Evolutionary conservation across 1,139 yeast species (phyloP).

Genomic region (Zhuliangozyma parablackwelliae): DNA sequence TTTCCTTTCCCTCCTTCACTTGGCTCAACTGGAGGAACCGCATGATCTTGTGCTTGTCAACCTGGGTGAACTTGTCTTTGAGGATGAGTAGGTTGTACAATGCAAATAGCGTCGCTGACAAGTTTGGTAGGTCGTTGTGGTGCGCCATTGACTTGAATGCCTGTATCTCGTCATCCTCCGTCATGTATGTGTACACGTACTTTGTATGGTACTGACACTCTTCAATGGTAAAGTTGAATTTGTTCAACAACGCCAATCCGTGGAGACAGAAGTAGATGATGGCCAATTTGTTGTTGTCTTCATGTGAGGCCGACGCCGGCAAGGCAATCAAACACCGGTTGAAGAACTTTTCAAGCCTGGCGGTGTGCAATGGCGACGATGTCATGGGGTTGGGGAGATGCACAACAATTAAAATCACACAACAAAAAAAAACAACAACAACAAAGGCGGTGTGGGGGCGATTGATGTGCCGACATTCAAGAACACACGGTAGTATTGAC

Average conservation of each 20-base stretch:
- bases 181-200: slow-evolving; percentile 49
- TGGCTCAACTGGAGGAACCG: slow-evolving; percentile 54
- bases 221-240: slow-evolving; percentile 23
- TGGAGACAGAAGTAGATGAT: slow-evolving; percentile 63
- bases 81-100: slow-evolving; percentile 47
- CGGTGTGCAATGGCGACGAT: too few relatives aligned
- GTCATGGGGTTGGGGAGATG: too few relatives aligned
- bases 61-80: slow-evolving; percentile 25
- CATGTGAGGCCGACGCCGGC: slow-evolving; percentile 48
- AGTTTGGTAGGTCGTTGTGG: slow-evolving; percentile 54
- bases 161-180: slow-evolving; percentile 37
- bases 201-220: slow-evolving; percentile 31
- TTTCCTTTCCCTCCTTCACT: slow-evolving; percentile 49
- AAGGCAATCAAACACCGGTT: slow-evolving; percentile 45
- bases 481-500: too few relatives aligned
- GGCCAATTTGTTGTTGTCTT: slow-evolving; percentile 65
- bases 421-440: too few relatives aligned
- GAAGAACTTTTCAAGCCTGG: slow-evolving; percentile 49
- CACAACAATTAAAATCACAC: too few relatives aligned
- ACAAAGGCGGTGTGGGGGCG: too few relatives aligned
- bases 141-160: slow-evolving; percentile 52
- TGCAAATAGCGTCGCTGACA: slow-evolving; percentile 69
- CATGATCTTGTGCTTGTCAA: slow-evolving; percentile 47
- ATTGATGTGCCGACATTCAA: too few relatives aligned
- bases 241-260: slow-evolving; percentile 53